Evolutionary conservation across 2,329 filamentous ascomycete genomes (phyloP), one percentile per base, ranked within the genome.

Genomic region (Aspergillus brasiliensis): DNA sequence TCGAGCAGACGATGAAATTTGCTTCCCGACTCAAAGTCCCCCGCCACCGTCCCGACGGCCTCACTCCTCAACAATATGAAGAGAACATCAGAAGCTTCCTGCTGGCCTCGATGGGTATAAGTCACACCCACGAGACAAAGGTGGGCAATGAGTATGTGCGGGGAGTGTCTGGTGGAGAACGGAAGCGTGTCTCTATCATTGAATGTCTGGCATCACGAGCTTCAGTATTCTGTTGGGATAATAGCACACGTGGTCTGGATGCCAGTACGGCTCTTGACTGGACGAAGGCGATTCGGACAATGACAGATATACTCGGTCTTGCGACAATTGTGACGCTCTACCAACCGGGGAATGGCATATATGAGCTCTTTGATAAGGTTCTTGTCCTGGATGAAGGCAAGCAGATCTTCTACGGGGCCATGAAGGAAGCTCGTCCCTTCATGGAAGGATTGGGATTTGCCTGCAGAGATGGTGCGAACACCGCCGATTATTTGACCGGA

Each of bases 41-140:
- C 5, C 88, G 89, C 15, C 92, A 93, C 75, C 83, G 91, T 49
- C 90, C 91, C 0, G n/a, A n/a, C n/a, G 85, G 83, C 3, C 87
- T 85, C 40, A 90, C 90, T 73, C 74, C 77, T 5, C 87, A 90
- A 15, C 94, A 94, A 80, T 93, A 93, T 79, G 83, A 90, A 52
- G 86, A 87, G 67, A 87, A 96, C 59, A 80, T 93, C 62, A n/a
- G n/a, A n/a, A 83, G 86, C 17, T 85, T 89, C 69, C 82, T 97
- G 60, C 81, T 97, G 54, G 91, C 91, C 71, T 95, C 96, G 90
- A 96, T 97, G 82, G 95, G 94, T 72, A 96, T 97, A 56, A 90
- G 93, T 74, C 92, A 97, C 75, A 96, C 92, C 0, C 84, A 86
- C 54, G 85, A 92, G 72, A 97, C 93, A 0, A 86, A 94, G 28